Base-by-base conservation (phyloP, 352 stramenopile species). In the Elongisporangium prolatum region DNA sequence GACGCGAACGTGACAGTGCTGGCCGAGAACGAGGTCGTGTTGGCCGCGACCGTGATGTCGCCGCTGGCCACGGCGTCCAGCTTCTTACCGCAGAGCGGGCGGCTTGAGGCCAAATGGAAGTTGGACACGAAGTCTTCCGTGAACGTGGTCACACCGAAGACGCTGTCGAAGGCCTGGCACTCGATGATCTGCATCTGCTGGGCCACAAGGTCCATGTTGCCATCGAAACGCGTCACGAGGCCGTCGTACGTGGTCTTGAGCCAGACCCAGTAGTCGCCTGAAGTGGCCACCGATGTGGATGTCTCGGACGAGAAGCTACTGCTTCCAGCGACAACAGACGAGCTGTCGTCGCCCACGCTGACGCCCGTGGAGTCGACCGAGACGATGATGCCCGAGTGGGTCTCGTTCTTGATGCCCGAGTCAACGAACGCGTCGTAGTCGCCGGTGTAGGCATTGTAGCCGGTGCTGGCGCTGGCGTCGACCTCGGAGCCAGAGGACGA, bases 181-280 rank as follows among this genome's bases (percentile, higher is more conserved):
- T 89, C 79, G 4, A 86, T 68, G 38, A 89, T 60, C 54, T 81
- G 75, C 61, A 89, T 61, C 64, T 89, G 79, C 61, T 77, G 71
- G 21, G 74, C 60, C 34, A 89, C 76, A 21, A 89, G 63, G 53
- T 75, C 67, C 55, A 89, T 60, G 58, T 87, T 84, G 57, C 76
- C 79, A 16, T 85, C 64, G 49, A 89, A 89, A n/a, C 75, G 72
- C 40, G 66, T 70, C 59, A 74, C 75, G 34, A 87, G 61, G 0
- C 76, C 75, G 20, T 80, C 66, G 67, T 89, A 89, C 6, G 75
- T 77, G 2, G 71, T 77, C 59, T 80, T 54, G 52, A 89, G 57
- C 76, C 79, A 89, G 49, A 74, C 61, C 79, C 76, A 89, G 67
- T 89, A 89, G 16, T 52, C 63, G 14, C 79, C 79, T 16, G 67